Conservation (phyloP, 2,329 filamentous ascomycete species). For the Canariomyces notabilis region DNA sequence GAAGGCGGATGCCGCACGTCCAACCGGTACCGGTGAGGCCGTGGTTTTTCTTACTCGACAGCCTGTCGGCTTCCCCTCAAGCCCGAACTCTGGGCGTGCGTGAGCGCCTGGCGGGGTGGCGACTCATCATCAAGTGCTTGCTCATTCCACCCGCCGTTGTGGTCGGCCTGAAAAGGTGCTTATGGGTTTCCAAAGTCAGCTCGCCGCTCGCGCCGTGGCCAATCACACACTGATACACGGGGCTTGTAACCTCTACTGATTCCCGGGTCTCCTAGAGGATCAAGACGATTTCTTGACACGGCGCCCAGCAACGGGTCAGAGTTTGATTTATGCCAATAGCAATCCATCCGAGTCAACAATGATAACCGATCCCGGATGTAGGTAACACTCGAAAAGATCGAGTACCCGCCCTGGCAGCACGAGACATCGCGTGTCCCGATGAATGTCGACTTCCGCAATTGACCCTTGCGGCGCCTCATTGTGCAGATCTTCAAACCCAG, state of each 20-base stretch:
- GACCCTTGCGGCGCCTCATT: background rate
- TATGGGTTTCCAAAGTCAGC: too few species aligned
- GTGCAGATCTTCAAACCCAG: background rate
- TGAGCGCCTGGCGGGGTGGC: too few species aligned
- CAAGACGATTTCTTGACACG: constrained; percentile 53
- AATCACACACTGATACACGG: background rate
- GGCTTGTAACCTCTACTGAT: constrained; percentile 55
- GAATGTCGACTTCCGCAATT: background rate
- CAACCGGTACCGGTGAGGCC: too few species aligned
- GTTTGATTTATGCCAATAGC: constrained; percentile 47
- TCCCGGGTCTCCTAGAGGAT: constrained; percentile 48
- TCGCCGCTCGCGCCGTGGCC: background rate
- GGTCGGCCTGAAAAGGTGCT: too few species aligned
- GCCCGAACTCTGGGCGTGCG: too few species aligned
- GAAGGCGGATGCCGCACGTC: background rate
- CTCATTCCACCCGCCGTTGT: too few species aligned
- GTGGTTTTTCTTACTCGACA: too few species aligned
- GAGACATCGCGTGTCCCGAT: background rate
- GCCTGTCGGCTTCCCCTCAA: too few species aligned
- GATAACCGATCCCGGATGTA: constrained; percentile 41
- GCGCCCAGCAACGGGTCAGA: constrained; percentile 52
- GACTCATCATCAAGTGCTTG: too few species aligned
- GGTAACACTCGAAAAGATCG: constrained; percentile 32
- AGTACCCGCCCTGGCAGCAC: constrained; percentile 20
- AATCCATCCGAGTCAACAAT: constrained; percentile 47